Evolutionary conservation across 129 eudicot genomes (phyloP).

Genomic region (Silybum marianum): DNA sequence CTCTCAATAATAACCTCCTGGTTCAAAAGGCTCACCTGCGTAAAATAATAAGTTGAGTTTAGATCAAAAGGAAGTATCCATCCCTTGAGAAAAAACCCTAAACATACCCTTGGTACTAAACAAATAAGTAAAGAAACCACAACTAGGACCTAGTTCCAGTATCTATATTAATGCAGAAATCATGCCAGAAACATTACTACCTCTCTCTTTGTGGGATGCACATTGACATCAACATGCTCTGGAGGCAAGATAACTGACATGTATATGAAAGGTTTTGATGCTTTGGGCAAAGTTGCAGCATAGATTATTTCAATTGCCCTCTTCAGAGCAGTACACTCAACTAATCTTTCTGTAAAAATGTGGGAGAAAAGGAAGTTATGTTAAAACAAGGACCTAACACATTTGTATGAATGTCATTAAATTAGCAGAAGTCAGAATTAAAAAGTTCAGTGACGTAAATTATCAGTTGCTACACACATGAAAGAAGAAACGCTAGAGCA

Average conservation of each 20-base stretch:
- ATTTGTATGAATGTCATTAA: constrained; percentile 13
- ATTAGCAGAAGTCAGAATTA: background rate
- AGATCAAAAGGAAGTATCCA: background rate
- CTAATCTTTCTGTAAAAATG: constrained; percentile 74
- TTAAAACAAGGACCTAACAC: background rate
- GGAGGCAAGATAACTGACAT: constrained; percentile 87
- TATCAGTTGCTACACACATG: constrained; percentile 10
- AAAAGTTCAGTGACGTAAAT: constrained; percentile 10
- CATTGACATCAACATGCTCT: constrained; percentile 91
- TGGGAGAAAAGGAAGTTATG: background rate
- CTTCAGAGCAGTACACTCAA: constrained; percentile 90
- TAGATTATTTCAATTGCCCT: constrained; percentile 95
- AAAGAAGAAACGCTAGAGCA: background rate
- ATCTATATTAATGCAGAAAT: background rate
- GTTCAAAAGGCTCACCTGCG: constrained; percentile 96
- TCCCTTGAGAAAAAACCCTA: background rate
- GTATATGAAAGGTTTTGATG: constrained; percentile 94
- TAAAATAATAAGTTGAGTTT: background rate
- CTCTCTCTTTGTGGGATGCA: constrained; percentile 99
- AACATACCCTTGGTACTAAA: background rate
- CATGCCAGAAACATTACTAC: constrained; percentile 34
- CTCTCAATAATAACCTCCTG: constrained; percentile 90
- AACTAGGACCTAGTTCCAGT: background rate
- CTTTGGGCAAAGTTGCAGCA: constrained; percentile 98
- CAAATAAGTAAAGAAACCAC: background rate